Percentiles rank a stretch among this genome's conserved stretches.
Evolutionary conservation across 1,139 yeast genomes (phyloP).

Genomic region (Lodderomyces orthopsilosis): DNA sequence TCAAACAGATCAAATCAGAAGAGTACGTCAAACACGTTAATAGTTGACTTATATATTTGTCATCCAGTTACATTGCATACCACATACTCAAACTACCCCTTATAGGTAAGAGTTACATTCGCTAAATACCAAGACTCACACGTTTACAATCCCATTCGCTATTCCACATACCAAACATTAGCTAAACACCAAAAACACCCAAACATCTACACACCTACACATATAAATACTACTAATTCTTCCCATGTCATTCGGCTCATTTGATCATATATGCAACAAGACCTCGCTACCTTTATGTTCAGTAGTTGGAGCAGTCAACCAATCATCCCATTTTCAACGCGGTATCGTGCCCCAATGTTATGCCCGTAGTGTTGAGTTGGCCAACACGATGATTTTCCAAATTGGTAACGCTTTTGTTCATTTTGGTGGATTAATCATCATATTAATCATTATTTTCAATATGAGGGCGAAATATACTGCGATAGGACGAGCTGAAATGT

Average conservation of each 20-base stretch:
- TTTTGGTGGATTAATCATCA: slow-evolving; percentile 64
- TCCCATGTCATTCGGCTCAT: slow-evolving; percentile 62
- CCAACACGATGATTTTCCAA: slow-evolving; percentile 88
- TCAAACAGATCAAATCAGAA: neutral
- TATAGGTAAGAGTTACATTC: neutral
- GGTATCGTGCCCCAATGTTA: slow-evolving; percentile 80
- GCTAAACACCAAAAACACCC: no score
- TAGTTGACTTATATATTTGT: neutral
- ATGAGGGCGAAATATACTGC: slow-evolving; percentile 87
- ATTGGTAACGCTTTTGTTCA: slow-evolving; percentile 88
- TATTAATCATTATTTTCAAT: slow-evolving; percentile 72
- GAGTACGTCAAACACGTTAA: neutral
- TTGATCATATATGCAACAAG: slow-evolving; percentile 60
- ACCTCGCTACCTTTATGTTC: slow-evolving; percentile 80
- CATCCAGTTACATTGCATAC: neutral
- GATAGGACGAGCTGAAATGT: slow-evolving; percentile 85
- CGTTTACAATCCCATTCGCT: no score
- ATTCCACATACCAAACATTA: no score
- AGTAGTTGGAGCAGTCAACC: slow-evolving; percentile 45
- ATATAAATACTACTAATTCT: neutral
- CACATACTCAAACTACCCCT: no score
- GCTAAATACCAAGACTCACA: neutral
- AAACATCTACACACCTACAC: neutral
- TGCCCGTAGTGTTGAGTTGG: slow-evolving; percentile 80
- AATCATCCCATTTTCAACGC: slow-evolving; percentile 27